Evolutionary conservation across 1,139 yeast species (phyloP).

Genomic region (Ashbya aceris): DNA sequence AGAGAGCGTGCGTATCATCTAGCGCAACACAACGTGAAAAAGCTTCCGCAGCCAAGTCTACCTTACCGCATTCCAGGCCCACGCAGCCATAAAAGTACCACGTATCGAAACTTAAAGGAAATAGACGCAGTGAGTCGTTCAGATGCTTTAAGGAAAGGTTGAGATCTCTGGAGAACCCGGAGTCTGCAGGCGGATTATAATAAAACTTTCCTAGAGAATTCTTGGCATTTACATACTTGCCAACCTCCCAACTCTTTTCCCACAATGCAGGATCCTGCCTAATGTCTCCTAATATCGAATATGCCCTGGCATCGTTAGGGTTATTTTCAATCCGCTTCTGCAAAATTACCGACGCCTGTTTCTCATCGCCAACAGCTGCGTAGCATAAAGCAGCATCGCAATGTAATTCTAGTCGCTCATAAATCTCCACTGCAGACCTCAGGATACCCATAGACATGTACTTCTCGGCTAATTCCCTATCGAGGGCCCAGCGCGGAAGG

Average conservation of each 20-base stretch:
- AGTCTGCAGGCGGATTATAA: constrained; percentile 52
- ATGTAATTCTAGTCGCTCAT: constrained; percentile 65
- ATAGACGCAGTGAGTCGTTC: constrained; percentile 62
- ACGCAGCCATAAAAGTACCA: constrained; percentile 94
- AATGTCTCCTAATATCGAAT: constrained; percentile 80
- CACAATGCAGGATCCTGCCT: constrained; percentile 68
- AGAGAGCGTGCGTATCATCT: constrained; percentile 71
- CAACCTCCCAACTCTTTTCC: constrained; percentile 82
- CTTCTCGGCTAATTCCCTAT: constrained; percentile 74
- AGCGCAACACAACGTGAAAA: constrained; percentile 84
- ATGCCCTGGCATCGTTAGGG: constrained; percentile 77
- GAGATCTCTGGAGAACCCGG: constrained; percentile 46
- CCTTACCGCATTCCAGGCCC: constrained; percentile 67
- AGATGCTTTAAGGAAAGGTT: constrained; percentile 55
- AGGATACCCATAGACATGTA: constrained; percentile 80
- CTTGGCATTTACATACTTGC: constrained; percentile 77
- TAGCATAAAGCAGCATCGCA: constrained; percentile 87
- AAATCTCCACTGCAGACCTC: constrained; percentile 82
- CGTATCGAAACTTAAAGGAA: constrained; percentile 72
- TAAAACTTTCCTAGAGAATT: constrained; percentile 68
- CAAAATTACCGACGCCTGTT: constrained; percentile 55
- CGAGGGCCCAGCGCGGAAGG: constrained; percentile 81
- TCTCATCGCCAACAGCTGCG: constrained; percentile 74
- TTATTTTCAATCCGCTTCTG: constrained; percentile 42
- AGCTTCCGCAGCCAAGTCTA: constrained; percentile 80